Base-by-base conservation (phyloP, 1,139 yeast species). In the Suhomyces coccinellae region DNA sequence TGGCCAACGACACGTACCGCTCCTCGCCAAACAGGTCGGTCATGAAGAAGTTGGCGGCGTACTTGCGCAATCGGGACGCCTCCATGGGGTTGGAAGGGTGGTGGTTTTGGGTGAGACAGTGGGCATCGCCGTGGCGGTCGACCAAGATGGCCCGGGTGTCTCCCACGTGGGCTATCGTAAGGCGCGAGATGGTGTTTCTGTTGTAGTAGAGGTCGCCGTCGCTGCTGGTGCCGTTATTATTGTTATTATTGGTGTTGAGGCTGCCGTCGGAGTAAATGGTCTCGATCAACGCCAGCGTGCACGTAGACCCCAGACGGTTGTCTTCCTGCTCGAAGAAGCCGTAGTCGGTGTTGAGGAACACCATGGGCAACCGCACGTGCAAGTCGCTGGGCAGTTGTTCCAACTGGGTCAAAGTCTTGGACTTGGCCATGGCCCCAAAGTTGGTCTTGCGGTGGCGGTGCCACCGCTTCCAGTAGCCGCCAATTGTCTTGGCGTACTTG, bases 1-100 rank as follows among this genome's bases (percentile, higher is more conserved):
- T 93, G 35, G 97, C 97, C 57, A 84, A 83, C 50, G 85, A 80
- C 38, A 89, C 79, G 57, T 85, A 91, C 50, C 99, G 65, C 57
- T 87, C 89, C 58, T 90, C 96, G 3, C 99, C 99, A 69, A 91
- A 93, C 7, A 97, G 86, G 61, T 93, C 98, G 4, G 89, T 84
- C 83, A 80, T 78, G 58, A 87, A 81, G 57, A 87, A 80, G 38
- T 83, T 84, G 4, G 95, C 79, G n/a, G 85, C 77, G 56, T 79
- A 87, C 51, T 80, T 77, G 36, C 86, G 73, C 43, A 93, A 69
- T 49, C 99, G 70, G 44, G 80, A 72, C 1, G 87, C 80, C 63
- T 93, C 99, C 13, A 80, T 71, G 1, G 91, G 86, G 41, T 90
- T 85, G 1, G 88, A 80, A 3, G 98, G 96, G 64, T 91, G 97